Percentiles rank a stretch among this genome's conserved stretches.
phyloP scores from a whole-genome alignment of 2,329 filamentous ascomycete genomes.

The Venturia oleaginea region DNA sequence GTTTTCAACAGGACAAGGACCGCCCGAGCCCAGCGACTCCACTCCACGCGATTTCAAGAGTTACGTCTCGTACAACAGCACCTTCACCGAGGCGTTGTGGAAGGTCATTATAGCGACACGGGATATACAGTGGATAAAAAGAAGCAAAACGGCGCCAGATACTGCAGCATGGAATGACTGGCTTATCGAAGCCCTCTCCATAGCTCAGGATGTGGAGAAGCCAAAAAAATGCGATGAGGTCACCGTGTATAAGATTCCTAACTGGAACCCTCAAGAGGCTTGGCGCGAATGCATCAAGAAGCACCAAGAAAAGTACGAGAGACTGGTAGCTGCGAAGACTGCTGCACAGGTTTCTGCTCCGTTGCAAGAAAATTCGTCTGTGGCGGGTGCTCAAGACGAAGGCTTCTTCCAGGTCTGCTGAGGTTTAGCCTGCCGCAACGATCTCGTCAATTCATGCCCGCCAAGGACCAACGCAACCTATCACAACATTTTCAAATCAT shows the following conservation, averaged over 20 bases:
- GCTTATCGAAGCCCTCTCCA: constrained; percentile 26
- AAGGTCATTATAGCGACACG: constrained; percentile 39
- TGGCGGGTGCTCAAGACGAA: no score
- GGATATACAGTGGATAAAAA: constrained; percentile 33
- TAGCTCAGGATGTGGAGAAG: neutral
- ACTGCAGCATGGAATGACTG: constrained; percentile 34
- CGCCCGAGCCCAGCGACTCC: no score
- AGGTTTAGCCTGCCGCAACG: no score
- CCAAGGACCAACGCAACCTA: no score
- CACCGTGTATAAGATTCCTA: neutral
- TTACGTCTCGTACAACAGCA: constrained; percentile 19
- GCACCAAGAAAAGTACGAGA: neutral
- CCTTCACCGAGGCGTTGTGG: constrained; percentile 41
- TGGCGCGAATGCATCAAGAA: neutral
- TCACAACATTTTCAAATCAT: no score
- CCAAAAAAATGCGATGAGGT: neutral
- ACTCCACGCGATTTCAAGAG: neutral
- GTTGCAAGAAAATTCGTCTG: no score
- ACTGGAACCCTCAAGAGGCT: constrained; percentile 14
- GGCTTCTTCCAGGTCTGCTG: no score
- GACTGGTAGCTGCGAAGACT: no score
- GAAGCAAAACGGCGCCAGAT: constrained; percentile 32
- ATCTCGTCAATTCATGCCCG: no score
- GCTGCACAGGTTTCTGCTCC: neutral
- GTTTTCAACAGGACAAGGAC: neutral